Conservation (phyloP, 2,329 filamentous ascomycete genomes). For the Penicillium crustosum region DNA sequence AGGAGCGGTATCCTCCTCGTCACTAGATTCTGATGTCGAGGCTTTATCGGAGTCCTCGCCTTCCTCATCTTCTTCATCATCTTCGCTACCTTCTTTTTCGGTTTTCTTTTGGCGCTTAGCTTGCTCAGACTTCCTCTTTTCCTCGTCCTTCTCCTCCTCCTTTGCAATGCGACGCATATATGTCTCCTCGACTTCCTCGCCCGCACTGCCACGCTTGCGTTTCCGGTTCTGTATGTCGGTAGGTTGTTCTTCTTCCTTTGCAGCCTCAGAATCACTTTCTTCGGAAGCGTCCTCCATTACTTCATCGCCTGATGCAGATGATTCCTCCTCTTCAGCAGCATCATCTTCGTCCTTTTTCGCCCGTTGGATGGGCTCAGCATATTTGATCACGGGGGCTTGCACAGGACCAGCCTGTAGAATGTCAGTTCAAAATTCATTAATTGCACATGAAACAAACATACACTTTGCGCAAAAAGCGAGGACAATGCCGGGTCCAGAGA, state of each 20-base stretch:
- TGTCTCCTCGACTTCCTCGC: constrained; percentile 46
- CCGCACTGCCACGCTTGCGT: constrained; percentile 55
- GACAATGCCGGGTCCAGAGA: constrained; percentile 67
- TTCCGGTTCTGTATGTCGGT: constrained; percentile 43
- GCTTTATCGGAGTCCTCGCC: constrained; percentile 57
- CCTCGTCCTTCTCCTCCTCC: constrained; percentile 42
- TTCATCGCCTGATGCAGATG: constrained; percentile 35
- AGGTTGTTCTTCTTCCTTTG: constrained; percentile 34
- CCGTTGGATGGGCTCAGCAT: constrained; percentile 19
- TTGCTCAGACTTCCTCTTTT: constrained; percentile 37
- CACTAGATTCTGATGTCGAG: constrained; percentile 32
- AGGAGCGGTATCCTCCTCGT: constrained; percentile 30
- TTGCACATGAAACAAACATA: constrained; percentile 47
- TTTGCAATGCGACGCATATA: constrained; percentile 47
- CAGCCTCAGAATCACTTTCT: constrained; percentile 52
- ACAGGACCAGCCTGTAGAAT: constrained; percentile 41
- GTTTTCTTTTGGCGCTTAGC: constrained; percentile 39
- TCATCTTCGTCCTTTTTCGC: constrained; percentile 32
- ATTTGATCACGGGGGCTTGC: constrained; percentile 34
- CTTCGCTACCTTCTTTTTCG: constrained; percentile 45
- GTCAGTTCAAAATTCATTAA: constrained; percentile 6
- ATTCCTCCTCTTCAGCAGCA: constrained; percentile 30
- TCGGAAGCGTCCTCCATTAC: constrained; percentile 47
- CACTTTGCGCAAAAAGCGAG: constrained; percentile 70
- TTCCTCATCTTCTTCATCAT: constrained; percentile 43